Conservation (phyloP, 2,329 filamentous ascomycete genomes). For the Lojkania enalia region DNA sequence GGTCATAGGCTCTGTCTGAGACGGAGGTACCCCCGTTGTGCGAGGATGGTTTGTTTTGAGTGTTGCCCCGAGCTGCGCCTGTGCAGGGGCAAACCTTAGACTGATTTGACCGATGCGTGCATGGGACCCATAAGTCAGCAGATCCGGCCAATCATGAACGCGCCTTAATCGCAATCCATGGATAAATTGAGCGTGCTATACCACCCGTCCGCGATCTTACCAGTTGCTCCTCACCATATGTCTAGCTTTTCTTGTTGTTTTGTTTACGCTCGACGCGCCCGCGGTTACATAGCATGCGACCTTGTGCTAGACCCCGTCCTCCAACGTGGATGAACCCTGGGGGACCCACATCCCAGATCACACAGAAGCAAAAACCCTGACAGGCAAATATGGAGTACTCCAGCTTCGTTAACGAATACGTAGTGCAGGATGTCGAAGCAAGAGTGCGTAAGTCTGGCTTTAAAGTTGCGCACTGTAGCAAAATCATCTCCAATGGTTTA, state of each 20-base stretch:
- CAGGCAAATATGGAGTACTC: not conserved
- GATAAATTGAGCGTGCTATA: not conserved
- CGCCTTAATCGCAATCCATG: too few species aligned
- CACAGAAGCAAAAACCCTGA: not conserved
- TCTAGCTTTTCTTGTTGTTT: not conserved
- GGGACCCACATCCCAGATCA: not conserved
- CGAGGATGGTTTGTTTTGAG: constrained; percentile 5
- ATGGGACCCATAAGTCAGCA: not conserved
- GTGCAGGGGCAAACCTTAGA: constrained; percentile 1
- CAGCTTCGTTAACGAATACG: too few species aligned
- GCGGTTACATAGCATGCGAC: too few species aligned
- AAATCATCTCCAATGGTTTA: too few species aligned
- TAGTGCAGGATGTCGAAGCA: too few species aligned
- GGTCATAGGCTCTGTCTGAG: not conserved
- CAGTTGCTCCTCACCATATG: not conserved
- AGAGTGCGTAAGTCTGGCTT: too few species aligned
- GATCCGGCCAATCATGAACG: constrained; percentile 6
- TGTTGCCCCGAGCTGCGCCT: not conserved
- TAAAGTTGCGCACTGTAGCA: too few species aligned
- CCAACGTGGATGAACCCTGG: not conserved
- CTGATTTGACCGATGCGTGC: too few species aligned
- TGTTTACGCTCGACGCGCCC: not conserved
- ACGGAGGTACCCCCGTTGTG: not conserved
- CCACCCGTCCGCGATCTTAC: not conserved
- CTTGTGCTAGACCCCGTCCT: not conserved